A percentile compares a stretch with the other conserved stretches of the same genome.
phyloP scores from a whole-genome alignment of 1,284 basidiomycete genomes.

The Ustilago hordei region DNA sequence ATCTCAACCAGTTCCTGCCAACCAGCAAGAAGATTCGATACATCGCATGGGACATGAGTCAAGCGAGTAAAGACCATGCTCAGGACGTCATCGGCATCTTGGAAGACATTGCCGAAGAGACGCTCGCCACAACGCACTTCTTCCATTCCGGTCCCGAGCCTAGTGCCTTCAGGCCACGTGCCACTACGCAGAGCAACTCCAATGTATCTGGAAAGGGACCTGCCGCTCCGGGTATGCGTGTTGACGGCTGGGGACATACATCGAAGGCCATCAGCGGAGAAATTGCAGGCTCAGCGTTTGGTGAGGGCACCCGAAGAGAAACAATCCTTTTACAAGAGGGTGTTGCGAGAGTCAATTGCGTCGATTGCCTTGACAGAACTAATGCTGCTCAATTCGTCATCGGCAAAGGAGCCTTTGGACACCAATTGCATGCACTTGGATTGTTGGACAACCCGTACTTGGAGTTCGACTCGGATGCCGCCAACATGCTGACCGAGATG shows the following conservation, averaged over 20 bases:
- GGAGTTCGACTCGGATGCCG: conserved; percentile 92
- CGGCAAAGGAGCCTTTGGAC: conserved; percentile 92
- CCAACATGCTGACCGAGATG: conserved; percentile 98
- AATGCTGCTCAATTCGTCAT: conserved; percentile 99
- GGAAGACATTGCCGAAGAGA: conserved; percentile 94
- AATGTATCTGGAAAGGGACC: background rate
- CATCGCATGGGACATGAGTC: conserved; percentile 89
- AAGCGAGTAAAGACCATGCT: conserved; percentile 78
- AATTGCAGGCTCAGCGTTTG: background rate
- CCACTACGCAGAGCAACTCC: conserved; percentile 7
- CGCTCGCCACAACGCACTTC: conserved; percentile 89
- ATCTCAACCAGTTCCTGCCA: conserved; percentile 95
- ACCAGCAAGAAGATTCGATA: conserved; percentile 83
- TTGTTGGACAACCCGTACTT: conserved; percentile 79
- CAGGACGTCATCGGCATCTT: conserved; percentile 96
- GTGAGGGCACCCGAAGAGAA: conserved; percentile 25
- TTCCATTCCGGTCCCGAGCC: conserved; percentile 78
- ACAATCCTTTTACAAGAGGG: conserved; percentile 87
- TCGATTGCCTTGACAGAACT: conserved; percentile 92
- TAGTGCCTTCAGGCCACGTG: conserved; percentile 15
- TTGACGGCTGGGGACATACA: background rate
- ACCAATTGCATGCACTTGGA: conserved; percentile 95
- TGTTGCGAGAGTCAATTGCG: conserved; percentile 74
- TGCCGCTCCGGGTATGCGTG: background rate
- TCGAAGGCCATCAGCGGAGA: background rate